Base-by-base conservation (phyloP, 2,329 filamentous ascomycete species). In the Aspergillus neoniger region DNA sequence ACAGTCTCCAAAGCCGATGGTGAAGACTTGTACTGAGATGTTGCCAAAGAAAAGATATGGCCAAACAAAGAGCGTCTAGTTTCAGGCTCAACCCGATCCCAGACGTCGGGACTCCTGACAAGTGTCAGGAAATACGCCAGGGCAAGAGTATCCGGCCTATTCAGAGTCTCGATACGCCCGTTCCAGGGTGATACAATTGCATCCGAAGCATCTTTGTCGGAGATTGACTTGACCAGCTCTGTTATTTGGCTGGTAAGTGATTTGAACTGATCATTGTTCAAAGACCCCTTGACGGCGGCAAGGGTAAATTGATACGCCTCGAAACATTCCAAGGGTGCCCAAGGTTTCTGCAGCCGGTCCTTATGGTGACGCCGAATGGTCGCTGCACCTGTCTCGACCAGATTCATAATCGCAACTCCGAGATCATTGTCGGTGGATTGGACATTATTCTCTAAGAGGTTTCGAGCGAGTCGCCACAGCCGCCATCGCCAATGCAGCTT, bases 401-500 rank as follows among this genome's bases (percentile, higher is more conserved):
- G 59, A n/a, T 63, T 61, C 17, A 59, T 60, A 48, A 68, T 60
- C 17, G 67, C 41, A 59, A 66, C 57, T 32, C 58, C 64, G 8
- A 74, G 62, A 12, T 53, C 41, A 53, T 62, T 63, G 44, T 69
- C 65, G 9, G 64, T 55, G 4, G 63, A 65, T 41, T 72, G 66
- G 10, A 69, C 32, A 17, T 67, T 70, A 19, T 74, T 73, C 21
- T 72, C 69, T 6, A 76, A 48, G 15, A 78, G 57, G 61, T 73
- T 74, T 47, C 72, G 69, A 48, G 70, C 59, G 36, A 78, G 65
- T 56, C 74, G 71, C 77, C 77, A 79, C 50, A 79, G 53, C 19
- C 77, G 74, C 77, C 77, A 79, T 58, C 72, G 69, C 77, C 77
- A 79, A 59, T 73, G 72, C 21, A 72, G 50, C 21, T 57, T 57